Base-by-base conservation (phyloP, 495 filamentous ascomycete species). In the Daldinia decipiens region DNA sequence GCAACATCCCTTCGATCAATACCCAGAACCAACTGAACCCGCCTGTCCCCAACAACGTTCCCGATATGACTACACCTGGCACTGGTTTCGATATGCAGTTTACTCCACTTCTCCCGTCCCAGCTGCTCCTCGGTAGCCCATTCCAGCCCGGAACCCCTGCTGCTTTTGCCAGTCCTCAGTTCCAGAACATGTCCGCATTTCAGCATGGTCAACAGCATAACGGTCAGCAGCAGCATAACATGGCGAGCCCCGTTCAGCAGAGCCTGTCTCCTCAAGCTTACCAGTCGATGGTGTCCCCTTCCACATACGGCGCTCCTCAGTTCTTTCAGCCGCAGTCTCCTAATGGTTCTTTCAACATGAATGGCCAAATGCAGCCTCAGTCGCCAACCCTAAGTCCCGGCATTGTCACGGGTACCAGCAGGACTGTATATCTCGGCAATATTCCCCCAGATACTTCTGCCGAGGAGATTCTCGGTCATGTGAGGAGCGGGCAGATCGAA, bases 391-490 rank as follows among this genome's bases (percentile, higher is more conserved):
- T 93, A 78, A 84, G 86, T 1, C 90, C 93, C 24, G 92, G 91
- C 55, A 85, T 95, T 63, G 85, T 97, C 19, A 94, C 93, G 11
- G 93, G 93, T 15, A 98, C 93, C 24, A 98, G 94, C 83, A 87
- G 95, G 56, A 98, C 96, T 6, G 96, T 99, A 54, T 99, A 99
- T 72, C 85, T 99, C 53, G 95, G 95, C 58, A 99, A 99, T 78
- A 99, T 99, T 64, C 95, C 95, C 36, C 92, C 94, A 21, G 95
- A 99, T 84, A 98, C 95, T n/a, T 90, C 92, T 38, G 96, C 96
- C 21, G 95, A 99, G 83, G 95, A 99, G 82, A 98, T 99, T 72
- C 85, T 99, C 55, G 92, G 95, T 68, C 95, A 99, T 76, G 95
- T 99, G 56, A 89, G 95, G 54, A 98, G 96, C 79, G 95, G 95